phyloP scores from a whole-genome alignment of 768 basidiomycete species.

The Aureoboletus auriporus region DNA sequence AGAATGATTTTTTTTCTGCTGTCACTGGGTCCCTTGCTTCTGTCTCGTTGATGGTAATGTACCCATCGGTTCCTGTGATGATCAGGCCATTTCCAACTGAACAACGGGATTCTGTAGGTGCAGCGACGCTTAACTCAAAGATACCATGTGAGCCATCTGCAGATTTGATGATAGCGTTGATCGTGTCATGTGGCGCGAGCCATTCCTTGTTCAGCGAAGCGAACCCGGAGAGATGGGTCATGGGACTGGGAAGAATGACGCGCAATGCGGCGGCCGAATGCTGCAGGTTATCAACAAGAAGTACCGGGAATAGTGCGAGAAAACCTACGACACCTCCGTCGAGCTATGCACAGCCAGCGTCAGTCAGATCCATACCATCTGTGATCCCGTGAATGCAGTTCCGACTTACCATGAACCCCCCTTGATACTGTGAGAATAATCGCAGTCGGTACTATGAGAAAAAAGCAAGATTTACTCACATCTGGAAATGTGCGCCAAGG shows the following conservation, averaged over 20 bases:
- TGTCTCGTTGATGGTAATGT: conserved; percentile 44
- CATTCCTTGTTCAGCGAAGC: conserved; percentile 67
- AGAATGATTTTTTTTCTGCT: conserved; percentile 20
- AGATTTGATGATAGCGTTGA: conserved; percentile 50
- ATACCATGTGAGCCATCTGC: conserved; percentile 54
- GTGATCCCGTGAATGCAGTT: neutral
- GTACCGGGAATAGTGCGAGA: neutral
- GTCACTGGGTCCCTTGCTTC: conserved; percentile 23
- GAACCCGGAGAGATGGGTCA: conserved; percentile 58
- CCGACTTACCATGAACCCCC: conserved; percentile 70
- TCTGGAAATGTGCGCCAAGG: conserved; percentile 83
- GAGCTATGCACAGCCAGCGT: conserved; percentile 39
- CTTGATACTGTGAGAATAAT: conserved; percentile 52
- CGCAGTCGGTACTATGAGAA: too few species aligned
- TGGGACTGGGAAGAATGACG: conserved; percentile 47
- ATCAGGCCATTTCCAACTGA: conserved; percentile 27
- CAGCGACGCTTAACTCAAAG: conserved; percentile 60
- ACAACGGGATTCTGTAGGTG: conserved; percentile 43
- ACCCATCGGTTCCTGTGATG: conserved; percentile 62
- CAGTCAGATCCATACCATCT: neutral
- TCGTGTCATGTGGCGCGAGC: conserved; percentile 77
- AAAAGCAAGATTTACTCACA: conserved; percentile 37
- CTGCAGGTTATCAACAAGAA: conserved; percentile 26
- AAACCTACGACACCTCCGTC: conserved; percentile 72
- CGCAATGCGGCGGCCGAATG: conserved; percentile 67